Conservation (phyloP, 768 basidiomycete species). For the Suillus decipiens region DNA sequence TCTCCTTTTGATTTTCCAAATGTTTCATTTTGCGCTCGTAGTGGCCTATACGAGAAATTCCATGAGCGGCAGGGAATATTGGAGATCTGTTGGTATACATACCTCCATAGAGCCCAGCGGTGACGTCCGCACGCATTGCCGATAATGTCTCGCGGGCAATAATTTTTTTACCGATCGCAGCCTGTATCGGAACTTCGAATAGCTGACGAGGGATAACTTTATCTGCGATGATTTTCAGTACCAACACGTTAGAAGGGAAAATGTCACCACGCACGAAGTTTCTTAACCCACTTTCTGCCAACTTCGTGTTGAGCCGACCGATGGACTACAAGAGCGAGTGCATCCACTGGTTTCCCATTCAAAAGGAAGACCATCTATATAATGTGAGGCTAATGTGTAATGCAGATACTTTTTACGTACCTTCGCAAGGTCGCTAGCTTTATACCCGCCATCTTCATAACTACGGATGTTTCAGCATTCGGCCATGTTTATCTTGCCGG, state of each 20-base stretch:
- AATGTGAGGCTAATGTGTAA: constrained; percentile 7
- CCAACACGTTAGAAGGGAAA: background rate
- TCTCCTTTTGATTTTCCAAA: constrained; percentile 88
- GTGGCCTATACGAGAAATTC: constrained; percentile 52
- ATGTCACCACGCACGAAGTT: constrained; percentile 66
- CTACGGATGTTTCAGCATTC: constrained; percentile 40
- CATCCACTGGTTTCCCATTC: constrained; percentile 89
- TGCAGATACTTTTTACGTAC: constrained; percentile 40
- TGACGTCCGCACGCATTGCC: constrained; percentile 88
- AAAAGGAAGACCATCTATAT: constrained; percentile 86
- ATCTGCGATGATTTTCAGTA: constrained; percentile 43
- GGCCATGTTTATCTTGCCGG: background rate
- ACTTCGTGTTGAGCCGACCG: constrained; percentile 72
- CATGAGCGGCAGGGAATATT: background rate
- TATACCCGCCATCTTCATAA: constrained; percentile 94
- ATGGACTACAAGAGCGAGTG: constrained; percentile 90
- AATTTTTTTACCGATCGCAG: constrained; percentile 82
- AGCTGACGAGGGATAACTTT: constrained; percentile 91
- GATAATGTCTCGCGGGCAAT: constrained; percentile 89
- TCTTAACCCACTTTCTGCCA: constrained; percentile 86
- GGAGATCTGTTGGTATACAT: constrained; percentile 32
- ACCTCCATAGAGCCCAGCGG: constrained; percentile 92
- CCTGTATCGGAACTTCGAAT: constrained; percentile 96
- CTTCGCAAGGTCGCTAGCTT: constrained; percentile 78
- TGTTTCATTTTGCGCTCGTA: constrained; percentile 93